A percentile compares a stretch with the other conserved stretches of the same genome.
These are phyloP conservation scores for Endoconidiophora polonica DNA, from an alignment of 2,329 filamentous ascomycete species.

Conservation along the genomic window DNA sequence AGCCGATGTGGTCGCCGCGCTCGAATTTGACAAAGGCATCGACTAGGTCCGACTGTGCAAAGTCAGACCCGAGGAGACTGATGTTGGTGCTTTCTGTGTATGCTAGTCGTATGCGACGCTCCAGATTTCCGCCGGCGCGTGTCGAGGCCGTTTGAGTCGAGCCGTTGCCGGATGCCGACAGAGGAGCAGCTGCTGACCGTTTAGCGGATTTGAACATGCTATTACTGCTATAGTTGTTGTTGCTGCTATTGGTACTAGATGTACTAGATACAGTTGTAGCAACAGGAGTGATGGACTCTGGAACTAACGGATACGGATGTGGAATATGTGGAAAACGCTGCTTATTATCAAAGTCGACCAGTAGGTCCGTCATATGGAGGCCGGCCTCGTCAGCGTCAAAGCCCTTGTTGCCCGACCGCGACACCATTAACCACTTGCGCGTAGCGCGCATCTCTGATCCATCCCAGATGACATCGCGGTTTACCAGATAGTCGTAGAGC, in stretches of 20 bases:
- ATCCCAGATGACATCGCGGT: conserved; percentile 50
- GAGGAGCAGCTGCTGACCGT: background rate
- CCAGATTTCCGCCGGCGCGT: conserved; percentile 19
- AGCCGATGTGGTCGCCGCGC: conserved; percentile 32
- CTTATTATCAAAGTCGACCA: conserved; percentile 47
- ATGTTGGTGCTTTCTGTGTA: conserved; percentile 46
- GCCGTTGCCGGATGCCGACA: background rate
- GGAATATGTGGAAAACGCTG: conserved; percentile 48
- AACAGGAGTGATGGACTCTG: conserved; percentile 29
- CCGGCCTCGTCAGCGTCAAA: conserved; percentile 35
- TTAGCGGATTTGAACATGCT: conserved; percentile 18
- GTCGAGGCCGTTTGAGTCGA: conserved; percentile 13
- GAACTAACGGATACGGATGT: conserved; percentile 49
- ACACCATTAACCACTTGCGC: conserved; percentile 48
- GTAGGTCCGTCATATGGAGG: conserved; percentile 48
- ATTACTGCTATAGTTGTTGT: conserved; percentile 5
- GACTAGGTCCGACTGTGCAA: conserved; percentile 34
- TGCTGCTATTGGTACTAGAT: conserved; percentile 5
- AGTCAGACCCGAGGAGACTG: conserved; percentile 35
- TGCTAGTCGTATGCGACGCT: conserved; percentile 36
- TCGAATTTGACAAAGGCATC: conserved; percentile 40
- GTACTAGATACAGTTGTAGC: background rate
- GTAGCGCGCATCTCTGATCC: conserved; percentile 41
- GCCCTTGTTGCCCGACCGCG: conserved; percentile 25
- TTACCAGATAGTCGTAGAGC: conserved; percentile 54